Evolutionary conservation across 1,139 yeast genomes (phyloP), one percentile per base, ranked within the genome.

Genomic region (Geotrichum fermentans): DNA sequence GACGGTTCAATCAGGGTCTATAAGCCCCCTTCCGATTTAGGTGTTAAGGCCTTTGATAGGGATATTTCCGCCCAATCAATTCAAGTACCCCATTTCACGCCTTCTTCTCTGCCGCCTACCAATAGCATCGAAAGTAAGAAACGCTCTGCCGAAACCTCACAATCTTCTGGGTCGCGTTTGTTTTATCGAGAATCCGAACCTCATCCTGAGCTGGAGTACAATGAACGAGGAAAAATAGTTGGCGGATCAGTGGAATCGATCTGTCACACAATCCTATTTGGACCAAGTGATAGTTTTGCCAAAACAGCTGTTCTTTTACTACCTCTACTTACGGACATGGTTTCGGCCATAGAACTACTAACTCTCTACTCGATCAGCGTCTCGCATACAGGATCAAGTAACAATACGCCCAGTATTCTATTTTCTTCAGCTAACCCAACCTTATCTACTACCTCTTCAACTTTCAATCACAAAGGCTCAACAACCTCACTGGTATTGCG

Each of bases 201-300:
- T 2, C 96, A 88, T 61, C 96, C 96, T 1, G 81, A 80, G 36
- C 68, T 88, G 38, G 71, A 70, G 34, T 67, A 79, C 53, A 43
- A 43, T 28, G 68, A 70, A 32, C 67, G 71, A 2, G 75, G 73
- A 48, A 51, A 74, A 50, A 70, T 76, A 43, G 56, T 72, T 7
- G 71, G 73, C 14, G 84, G 84, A 10, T 64, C 87, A 0, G 63
- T 79, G 13, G 96, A 87, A 62, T 76, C 89, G 35, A 72, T 88
- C 37, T 75, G 89, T 52, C 96, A 88, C 63, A 78, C 85, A 10
- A 70, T 85, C 30, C 64, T 86, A 5, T 86, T 86, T 65, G 73
- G 70, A 22, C 68, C 65, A 16, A 70, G 68, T 51, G 68, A 63
- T 26, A 65, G 61, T 39, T 63, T 72, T 35, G 71, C 77, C 4